A percentile compares a stretch with the other conserved stretches of the same genome.
Conservation (phyloP, 768 basidiomycete species). For the Boletellus emodensis region DNA sequence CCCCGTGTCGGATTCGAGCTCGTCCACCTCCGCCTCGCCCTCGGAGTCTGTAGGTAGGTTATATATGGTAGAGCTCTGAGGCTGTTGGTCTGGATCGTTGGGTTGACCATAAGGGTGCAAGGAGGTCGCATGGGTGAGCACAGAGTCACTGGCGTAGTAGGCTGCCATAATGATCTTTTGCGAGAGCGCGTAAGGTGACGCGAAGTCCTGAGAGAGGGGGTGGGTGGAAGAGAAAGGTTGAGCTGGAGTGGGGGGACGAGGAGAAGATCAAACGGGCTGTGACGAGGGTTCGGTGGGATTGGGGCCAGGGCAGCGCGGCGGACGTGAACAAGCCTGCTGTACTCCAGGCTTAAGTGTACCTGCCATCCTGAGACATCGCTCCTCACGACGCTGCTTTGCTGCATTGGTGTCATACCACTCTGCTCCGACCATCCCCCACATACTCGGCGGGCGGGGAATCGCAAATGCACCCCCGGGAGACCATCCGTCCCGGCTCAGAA, state of each 20-base stretch:
- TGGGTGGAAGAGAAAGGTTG: slow-evolving; percentile 1
- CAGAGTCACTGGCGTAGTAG: slow-evolving; percentile 27
- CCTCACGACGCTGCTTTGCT: slow-evolving; percentile 1
- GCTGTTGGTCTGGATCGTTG: slow-evolving; percentile 23
- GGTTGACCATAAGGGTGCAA: slow-evolving; percentile 29
- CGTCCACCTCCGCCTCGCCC: slow-evolving; percentile 32
- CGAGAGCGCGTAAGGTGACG: slow-evolving; percentile 11
- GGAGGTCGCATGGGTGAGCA: slow-evolving; percentile 31
- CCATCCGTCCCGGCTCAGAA: too few species aligned
- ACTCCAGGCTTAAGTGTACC: slow-evolving; percentile 10
- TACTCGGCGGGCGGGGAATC: not conserved
- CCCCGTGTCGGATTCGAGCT: slow-evolving; percentile 32
- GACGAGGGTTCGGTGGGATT: slow-evolving; percentile 14
- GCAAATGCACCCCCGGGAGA: not conserved
- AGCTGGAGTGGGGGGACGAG: slow-evolving; percentile 1
- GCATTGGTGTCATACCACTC: not conserved
- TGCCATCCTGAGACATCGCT: slow-evolving; percentile 21
- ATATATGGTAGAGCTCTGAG: slow-evolving; percentile 26
- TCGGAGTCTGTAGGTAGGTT: slow-evolving; percentile 34
- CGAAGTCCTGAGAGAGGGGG: slow-evolving; percentile 1
- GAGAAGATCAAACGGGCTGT: slow-evolving; percentile 12
- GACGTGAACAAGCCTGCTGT: slow-evolving; percentile 21
- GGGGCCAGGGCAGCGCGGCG: slow-evolving; percentile 24
- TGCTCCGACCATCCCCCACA: not conserved
- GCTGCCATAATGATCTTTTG: slow-evolving; percentile 27